Conservation (phyloP, 805 yeast genomes). For the Lipomyces yamanashiensis region DNA sequence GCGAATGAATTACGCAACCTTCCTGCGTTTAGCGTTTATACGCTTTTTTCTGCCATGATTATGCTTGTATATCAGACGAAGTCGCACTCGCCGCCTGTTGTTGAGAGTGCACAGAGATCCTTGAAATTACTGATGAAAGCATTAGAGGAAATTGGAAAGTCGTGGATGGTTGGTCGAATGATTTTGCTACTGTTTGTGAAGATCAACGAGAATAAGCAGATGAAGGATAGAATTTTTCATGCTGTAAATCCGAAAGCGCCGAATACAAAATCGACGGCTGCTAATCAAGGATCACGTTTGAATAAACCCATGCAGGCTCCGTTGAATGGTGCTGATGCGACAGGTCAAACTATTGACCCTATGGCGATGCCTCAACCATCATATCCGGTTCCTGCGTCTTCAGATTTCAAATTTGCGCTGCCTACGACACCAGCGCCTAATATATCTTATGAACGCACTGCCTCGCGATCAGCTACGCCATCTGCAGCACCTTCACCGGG, state of each 20-base stretch:
- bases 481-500: constrained; percentile 8
- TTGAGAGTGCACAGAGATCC: constrained; percentile 48
- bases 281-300: background rate
- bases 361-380: constrained; percentile 9
- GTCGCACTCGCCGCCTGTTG: constrained; percentile 46
- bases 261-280: background rate
- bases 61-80: constrained; percentile 74
- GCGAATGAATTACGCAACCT: constrained; percentile 56
- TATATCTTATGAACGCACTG: constrained; percentile 20
- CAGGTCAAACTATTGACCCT: background rate
- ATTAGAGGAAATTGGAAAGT: constrained; percentile 52
- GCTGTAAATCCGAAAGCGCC: constrained; percentile 28
- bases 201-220: constrained; percentile 40
- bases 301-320: background rate
- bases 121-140: constrained; percentile 46
- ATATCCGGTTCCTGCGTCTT: constrained; percentile 1
- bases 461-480: constrained; percentile 17
- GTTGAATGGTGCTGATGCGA: background rate
- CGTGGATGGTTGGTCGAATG: constrained; percentile 58
- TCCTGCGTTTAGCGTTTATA: constrained; percentile 65
- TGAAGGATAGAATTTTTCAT: constrained; percentile 35
- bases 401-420: background rate
- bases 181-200: constrained; percentile 57
- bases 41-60: constrained; percentile 64
- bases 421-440: constrained; percentile 20